Evolutionary conservation across 2,329 filamentous ascomycete genomes (phyloP).

Genomic region (Pseudogymnoascus sp.): DNA sequence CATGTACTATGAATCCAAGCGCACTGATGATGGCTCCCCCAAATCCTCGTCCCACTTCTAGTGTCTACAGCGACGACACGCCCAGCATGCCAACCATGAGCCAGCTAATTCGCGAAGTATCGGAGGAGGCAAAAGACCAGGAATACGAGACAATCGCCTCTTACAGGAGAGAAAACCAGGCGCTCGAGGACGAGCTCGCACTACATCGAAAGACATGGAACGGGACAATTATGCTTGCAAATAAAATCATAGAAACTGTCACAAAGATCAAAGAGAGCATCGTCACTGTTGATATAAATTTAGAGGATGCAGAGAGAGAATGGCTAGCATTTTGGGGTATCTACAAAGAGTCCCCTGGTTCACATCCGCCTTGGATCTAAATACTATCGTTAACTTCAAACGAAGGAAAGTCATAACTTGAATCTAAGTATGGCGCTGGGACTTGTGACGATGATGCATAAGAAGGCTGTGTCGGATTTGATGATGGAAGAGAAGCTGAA

Average conservation of each 20-base stretch:
- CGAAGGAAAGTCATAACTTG: constrained; percentile 12
- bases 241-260: background rate
- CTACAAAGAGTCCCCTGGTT: constrained; percentile 15
- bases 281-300: constrained; percentile 11
- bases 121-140: constrained; percentile 13
- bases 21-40: background rate
- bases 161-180: constrained; percentile 14
- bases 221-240: constrained; percentile 14
- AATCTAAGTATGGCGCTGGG: background rate
- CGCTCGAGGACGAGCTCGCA: constrained; percentile 15
- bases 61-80: background rate
- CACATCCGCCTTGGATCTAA: constrained; percentile 13
- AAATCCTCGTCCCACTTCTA: constrained; percentile 11
- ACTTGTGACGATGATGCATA: background rate
- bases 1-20: no score
- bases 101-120: constrained; percentile 13
- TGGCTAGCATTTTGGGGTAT: constrained; percentile 18
- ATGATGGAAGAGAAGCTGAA: constrained; percentile 4
- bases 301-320: constrained; percentile 11
- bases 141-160: constrained; percentile 16
- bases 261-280: constrained; percentile 14
- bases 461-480: background rate
- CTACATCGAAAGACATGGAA: constrained; percentile 11
- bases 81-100: constrained; percentile 12
- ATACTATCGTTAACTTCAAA: constrained; percentile 14